These are phyloP conservation scores for Ophioceras dolichostomum DNA, from an alignment of 2,329 filamentous ascomycete genomes.

Conservation along the genomic window DNA sequence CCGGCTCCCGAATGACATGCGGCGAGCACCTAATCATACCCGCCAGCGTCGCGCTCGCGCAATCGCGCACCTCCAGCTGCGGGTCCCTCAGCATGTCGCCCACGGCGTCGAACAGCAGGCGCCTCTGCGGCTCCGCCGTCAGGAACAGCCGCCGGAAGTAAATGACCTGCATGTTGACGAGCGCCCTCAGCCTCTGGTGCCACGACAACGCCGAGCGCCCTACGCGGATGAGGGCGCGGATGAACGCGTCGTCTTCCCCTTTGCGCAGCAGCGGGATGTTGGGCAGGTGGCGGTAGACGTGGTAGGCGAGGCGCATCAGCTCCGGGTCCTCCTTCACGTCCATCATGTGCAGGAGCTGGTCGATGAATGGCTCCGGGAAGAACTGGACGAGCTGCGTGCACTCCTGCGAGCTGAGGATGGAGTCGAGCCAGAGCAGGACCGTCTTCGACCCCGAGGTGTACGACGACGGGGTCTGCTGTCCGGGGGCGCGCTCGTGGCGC, in stretches of 20 bases:
- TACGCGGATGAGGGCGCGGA: constrained; percentile 75
- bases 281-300: constrained; percentile 90
- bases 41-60: constrained; percentile 82
- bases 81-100: constrained; percentile 85
- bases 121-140: constrained; percentile 60
- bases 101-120: constrained; percentile 80
- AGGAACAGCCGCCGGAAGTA: constrained; percentile 96
- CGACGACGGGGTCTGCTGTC: constrained; percentile 83
- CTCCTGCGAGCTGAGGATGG: constrained; percentile 79
- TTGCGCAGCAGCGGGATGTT: constrained; percentile 78
- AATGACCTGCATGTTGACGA: constrained; percentile 97
- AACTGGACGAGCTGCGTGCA: constrained; percentile 85
- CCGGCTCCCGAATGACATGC: constrained; percentile 60
- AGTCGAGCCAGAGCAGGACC: constrained; percentile 88
- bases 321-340: constrained; percentile 98
- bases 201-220: constrained; percentile 75
- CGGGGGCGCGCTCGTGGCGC: constrained; percentile 72
- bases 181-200: constrained; percentile 88
- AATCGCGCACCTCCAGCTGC: constrained; percentile 88
- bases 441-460: constrained; percentile 97
- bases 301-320: constrained; percentile 85
- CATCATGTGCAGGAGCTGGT: constrained; percentile 98
- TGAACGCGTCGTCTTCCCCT: constrained; percentile 76
- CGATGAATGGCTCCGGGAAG: constrained; percentile 81
- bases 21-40: constrained; percentile 98